Evolutionary conservation across 1,139 yeast species (phyloP).

Genomic region (Yamadazyma spencermartinsiae): DNA sequence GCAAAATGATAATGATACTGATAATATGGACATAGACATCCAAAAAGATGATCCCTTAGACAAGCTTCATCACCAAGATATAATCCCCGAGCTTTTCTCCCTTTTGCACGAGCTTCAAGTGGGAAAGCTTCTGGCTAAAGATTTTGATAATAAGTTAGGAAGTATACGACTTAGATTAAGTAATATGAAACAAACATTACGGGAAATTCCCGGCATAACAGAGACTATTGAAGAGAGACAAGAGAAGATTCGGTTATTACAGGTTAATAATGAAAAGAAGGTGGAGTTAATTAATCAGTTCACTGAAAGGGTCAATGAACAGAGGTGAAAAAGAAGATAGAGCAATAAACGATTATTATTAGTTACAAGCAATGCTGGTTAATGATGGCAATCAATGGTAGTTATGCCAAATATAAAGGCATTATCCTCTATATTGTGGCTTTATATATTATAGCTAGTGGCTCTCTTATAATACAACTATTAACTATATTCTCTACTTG

Average conservation of each 20-base stretch:
- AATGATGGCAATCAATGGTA: too few species aligned
- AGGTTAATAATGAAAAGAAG: slow-evolving; percentile 27
- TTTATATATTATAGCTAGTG: too few species aligned
- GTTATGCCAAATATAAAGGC: too few species aligned
- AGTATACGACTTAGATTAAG: slow-evolving; percentile 39
- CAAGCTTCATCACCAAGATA: slow-evolving; percentile 31
- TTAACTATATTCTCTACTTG: too few species aligned
- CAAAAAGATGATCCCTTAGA: slow-evolving; percentile 24
- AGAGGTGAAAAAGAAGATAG: not conserved
- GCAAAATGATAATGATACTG: not conserved
- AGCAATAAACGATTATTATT: not conserved
- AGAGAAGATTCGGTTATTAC: slow-evolving; percentile 26
- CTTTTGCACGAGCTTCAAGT: slow-evolving; percentile 36
- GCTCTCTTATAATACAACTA: too few species aligned
- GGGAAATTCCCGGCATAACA: slow-evolving; percentile 41
- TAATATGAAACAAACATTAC: slow-evolving; percentile 31
- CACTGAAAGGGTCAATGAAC: slow-evolving; percentile 16
- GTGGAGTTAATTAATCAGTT: slow-evolving; percentile 24
- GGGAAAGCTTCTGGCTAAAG: slow-evolving; percentile 42
- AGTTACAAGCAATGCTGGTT: too few species aligned
- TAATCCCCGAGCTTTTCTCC: slow-evolving; percentile 41
- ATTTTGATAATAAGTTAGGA: slow-evolving; percentile 47
- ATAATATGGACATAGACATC: slow-evolving; percentile 2
- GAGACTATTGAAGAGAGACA: slow-evolving; percentile 35
- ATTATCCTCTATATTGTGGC: too few species aligned